A percentile compares a stretch with the other conserved stretches of the same genome.
phyloP scores from a whole-genome alignment of 2,329 filamentous ascomycete genomes.

The Alternaria brassicicola region DNA sequence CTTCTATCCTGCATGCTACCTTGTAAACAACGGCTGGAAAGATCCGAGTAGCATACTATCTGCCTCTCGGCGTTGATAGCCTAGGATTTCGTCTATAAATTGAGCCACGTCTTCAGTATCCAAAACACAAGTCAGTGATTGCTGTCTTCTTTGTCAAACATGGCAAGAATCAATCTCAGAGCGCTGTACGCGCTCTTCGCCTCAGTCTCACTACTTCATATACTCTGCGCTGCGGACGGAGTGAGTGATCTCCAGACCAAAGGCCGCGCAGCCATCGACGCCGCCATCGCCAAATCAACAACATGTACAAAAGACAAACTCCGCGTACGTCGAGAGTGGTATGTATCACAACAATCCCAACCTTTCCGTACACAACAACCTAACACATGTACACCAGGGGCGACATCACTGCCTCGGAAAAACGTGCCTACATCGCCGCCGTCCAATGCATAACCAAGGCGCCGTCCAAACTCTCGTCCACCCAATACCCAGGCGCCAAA shows the following conservation, averaged over 20 bases:
- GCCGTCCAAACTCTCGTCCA: conserved; percentile 29
- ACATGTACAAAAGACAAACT: conserved; percentile 43
- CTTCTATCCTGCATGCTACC: conserved; percentile 6
- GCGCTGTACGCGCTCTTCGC: conserved; percentile 32
- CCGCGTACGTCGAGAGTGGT: conserved; percentile 41
- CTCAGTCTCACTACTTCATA: conserved; percentile 24
- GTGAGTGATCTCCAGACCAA: conserved; percentile 36
- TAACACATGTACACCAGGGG: conserved; percentile 29
- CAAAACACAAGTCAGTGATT: neutral
- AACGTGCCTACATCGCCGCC: conserved; percentile 46
- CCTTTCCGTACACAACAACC: neutral
- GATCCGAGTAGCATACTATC: conserved; percentile 7
- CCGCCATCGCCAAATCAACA: conserved; percentile 33
- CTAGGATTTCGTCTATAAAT: conserved; percentile 24
- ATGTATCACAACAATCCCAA: neutral
- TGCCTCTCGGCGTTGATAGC: neutral
- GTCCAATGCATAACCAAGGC: conserved; percentile 42
- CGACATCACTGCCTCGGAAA: conserved; percentile 35
- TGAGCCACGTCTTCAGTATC: conserved; percentile 3
- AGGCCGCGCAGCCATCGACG: conserved; percentile 35
- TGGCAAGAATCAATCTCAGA: conserved; percentile 25
- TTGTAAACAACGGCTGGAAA: conserved; percentile 17
- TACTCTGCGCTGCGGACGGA: conserved; percentile 33
- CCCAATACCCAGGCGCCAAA: conserved; percentile 40
- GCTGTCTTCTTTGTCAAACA: conserved; percentile 8